Percentiles rank a stretch among this genome's conserved stretches.
Conservation (phyloP, 2,329 filamentous ascomycete species). For the Aspergillus bombycis region DNA sequence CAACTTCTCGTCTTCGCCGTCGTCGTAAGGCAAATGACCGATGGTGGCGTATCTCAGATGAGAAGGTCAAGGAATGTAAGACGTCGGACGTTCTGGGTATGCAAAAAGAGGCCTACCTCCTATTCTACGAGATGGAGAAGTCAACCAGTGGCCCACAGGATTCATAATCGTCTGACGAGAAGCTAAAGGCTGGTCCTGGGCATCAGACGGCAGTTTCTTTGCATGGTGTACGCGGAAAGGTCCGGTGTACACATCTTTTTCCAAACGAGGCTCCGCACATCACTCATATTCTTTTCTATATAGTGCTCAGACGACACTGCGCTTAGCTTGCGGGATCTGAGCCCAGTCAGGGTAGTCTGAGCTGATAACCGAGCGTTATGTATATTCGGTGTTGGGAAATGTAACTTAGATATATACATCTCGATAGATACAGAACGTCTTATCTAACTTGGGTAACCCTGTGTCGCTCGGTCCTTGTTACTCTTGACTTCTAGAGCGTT, state of each 20-base stretch:
- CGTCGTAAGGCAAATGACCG: conserved; percentile 68
- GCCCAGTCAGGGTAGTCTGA: not conserved
- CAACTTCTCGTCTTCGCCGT: conserved; percentile 53
- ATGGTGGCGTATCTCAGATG: conserved; percentile 98
- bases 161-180: not conserved
- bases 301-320: not conserved
- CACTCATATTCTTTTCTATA: not conserved
- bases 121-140: conserved; percentile 90
- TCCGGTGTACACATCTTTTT: not conserved
- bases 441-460: not conserved
- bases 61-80: conserved; percentile 93
- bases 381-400: not conserved
- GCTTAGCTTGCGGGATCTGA: not conserved
- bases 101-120: conserved; percentile 92
- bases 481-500: not conserved
- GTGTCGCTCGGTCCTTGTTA: not conserved
- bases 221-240: not conserved
- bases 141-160: conserved; percentile 14
- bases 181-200: not conserved
- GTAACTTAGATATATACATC: not conserved
- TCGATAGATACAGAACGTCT: not conserved
- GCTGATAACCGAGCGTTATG: not conserved
- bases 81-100: conserved; percentile 88
- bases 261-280: not conserved
- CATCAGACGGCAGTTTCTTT: not conserved